phyloP scores from a whole-genome alignment of 1,139 yeast species.

The Debaryomyces udenii region DNA sequence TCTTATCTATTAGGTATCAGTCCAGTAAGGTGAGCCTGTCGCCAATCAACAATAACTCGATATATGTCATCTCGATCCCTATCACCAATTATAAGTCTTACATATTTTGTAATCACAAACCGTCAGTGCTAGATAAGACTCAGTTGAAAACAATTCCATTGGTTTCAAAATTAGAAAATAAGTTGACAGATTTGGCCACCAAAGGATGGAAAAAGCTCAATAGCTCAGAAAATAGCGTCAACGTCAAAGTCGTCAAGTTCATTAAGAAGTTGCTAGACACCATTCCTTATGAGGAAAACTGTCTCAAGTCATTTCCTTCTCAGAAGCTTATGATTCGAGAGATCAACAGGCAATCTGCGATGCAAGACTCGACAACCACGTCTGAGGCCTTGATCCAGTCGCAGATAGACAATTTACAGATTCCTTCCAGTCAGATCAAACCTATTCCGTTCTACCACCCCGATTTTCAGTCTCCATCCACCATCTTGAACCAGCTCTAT shows the following conservation, averaged over 20 bases:
- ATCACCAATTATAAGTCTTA: conserved; percentile 58
- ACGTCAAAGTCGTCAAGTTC: conserved; percentile 39
- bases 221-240: conserved; percentile 39
- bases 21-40: conserved; percentile 1
- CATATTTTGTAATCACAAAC: conserved; percentile 61
- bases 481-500: conserved; percentile 36
- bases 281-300: conserved; percentile 56
- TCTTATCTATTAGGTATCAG: conserved; percentile 2
- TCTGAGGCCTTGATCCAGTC: conserved; percentile 30
- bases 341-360: conserved; percentile 34
- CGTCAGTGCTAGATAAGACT: conserved; percentile 28
- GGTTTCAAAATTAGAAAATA: conserved; percentile 41
- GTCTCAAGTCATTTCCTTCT: conserved; percentile 56
- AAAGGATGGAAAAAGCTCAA: conserved; percentile 52
- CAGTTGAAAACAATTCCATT: conserved; percentile 36
- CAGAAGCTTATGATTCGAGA: conserved; percentile 52
- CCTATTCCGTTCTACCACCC: conserved; percentile 50
- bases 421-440: conserved; percentile 36
- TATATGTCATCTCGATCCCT: conserved; percentile 62
- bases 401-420: conserved; percentile 31
- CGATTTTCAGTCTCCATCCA: conserved; percentile 34
- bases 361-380: conserved; percentile 16
- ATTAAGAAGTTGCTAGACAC: conserved; percentile 42
- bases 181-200: conserved; percentile 38
- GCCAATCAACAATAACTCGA: conserved; percentile 26